Evolutionary conservation across 2,329 filamentous ascomycete genomes (phyloP), one percentile per base, ranked within the genome.

Genomic region (Sporothrix luriei): DNA sequence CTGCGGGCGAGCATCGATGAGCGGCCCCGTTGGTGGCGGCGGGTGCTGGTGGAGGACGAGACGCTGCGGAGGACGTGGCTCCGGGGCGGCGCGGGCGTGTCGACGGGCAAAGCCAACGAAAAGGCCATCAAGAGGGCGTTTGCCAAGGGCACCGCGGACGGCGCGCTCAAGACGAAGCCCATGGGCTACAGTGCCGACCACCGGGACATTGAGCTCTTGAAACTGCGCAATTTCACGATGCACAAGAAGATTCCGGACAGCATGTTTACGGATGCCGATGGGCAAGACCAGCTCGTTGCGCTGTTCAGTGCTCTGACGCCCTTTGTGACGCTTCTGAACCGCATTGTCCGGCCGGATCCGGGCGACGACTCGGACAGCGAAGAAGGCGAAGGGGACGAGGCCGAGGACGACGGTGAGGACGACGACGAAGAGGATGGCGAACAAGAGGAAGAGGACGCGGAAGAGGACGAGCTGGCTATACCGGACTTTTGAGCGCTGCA

Each of bases 141-240:
- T 78, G 84, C 86, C 26, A 83, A 82, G 55, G 82, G 84, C 74
- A 97, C 97, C 75, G 81, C 86, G 73, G 87, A 88, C 71, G 90
- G 87, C 72, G 92, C 93, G 16, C 82, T 97, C 66, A 97, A 96
- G 83, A 94, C 88, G 49, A 90, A 90, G 76, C 94, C 94, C 4
- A 94, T 94, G 87, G 92, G 91, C 61, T 97, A 91, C 76, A 82
- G 87, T 57, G 84, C 85, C 24, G 88, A 91, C 70, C 91, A 97
- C 77, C 82, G 86, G 54, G 91, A 97, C 74, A 93, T 97, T 75
- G 88, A 89, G 69, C 84, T 97, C 67, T 83, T 97, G 69, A 91
- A 93, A 75, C 83, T 97, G 76, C 86, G 89, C 71, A 95, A 90
- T 78, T 97, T 91, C 77, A 94, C 91, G 0, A 80, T 96, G 26